Conservation (phyloP, 2,329 filamentous ascomycete species). For the Bisporella sp. region DNA sequence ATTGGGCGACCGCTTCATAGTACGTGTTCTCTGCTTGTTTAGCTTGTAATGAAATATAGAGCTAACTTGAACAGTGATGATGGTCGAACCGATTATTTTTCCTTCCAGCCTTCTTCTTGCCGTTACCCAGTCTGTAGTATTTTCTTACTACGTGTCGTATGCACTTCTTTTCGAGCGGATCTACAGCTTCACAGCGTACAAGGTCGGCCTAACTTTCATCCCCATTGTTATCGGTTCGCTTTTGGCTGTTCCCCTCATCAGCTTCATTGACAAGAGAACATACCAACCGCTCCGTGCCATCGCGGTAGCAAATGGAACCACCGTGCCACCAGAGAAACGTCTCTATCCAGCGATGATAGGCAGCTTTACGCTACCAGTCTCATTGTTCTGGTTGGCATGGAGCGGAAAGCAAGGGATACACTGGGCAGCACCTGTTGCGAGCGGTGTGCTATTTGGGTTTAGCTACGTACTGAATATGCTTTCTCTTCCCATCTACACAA, state of each 20-base stretch:
- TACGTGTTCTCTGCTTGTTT: conserved; percentile 27
- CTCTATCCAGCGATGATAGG: conserved; percentile 50
- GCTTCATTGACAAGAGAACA: not conserved
- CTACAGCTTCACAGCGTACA: conserved; percentile 6
- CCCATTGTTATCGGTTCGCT: conserved; percentile 4
- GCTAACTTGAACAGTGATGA: conserved; percentile 33
- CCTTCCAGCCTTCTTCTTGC: conserved; percentile 4
- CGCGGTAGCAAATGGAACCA: not conserved
- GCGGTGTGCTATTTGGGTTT: not conserved
- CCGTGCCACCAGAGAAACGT: conserved; percentile 43
- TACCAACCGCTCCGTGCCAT: conserved; percentile 1
- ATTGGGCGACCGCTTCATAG: conserved; percentile 9
- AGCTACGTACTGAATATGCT: conserved; percentile 23
- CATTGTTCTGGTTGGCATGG: conserved; percentile 30
- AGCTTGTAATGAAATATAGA: conserved; percentile 29
- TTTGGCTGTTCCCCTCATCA: conserved; percentile 1
- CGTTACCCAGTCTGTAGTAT: conserved; percentile 9
- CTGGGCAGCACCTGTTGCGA: not conserved
- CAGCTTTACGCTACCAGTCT: conserved; percentile 19
- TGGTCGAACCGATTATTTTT: conserved; percentile 8
- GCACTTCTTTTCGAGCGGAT: conserved; percentile 6
- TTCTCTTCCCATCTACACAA: conserved; percentile 10
- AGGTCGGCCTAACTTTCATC: conserved; percentile 7
- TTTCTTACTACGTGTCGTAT: conserved; percentile 8
- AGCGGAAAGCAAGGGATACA: not conserved